phyloP scores from a whole-genome alignment of 306 rosid genomes.

The Amphicarpaea edgeworthii region DNA sequence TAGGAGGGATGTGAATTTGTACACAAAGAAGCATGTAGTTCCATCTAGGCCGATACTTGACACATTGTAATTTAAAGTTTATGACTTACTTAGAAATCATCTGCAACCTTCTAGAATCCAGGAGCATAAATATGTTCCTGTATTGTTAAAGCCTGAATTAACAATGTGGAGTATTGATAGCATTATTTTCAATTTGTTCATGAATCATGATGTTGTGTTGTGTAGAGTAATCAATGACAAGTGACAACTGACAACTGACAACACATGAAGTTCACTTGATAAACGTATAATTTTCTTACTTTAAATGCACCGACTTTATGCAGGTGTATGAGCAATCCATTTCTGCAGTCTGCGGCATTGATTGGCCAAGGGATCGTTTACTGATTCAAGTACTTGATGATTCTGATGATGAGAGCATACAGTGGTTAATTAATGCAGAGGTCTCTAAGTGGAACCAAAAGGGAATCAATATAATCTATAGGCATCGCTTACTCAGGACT shows the following conservation, averaged over 20 bases:
- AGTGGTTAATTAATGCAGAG: slow-evolving; percentile 77
- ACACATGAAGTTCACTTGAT: slow-evolving; percentile 16
- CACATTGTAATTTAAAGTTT: neutral
- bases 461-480: slow-evolving; percentile 81
- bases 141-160: neutral
- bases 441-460: slow-evolving; percentile 83
- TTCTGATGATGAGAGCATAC: slow-evolving; percentile 86
- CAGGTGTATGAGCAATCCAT: slow-evolving; percentile 98
- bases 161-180: neutral
- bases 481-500: slow-evolving; percentile 86
- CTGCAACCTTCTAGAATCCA: slow-evolving; percentile 17
- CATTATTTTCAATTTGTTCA: neutral
- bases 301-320: slow-evolving; percentile 43
- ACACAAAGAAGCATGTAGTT: neutral
- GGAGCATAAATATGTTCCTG: slow-evolving; percentile 34
- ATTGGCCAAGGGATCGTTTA: slow-evolving; percentile 89
- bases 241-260: too few species aligned
- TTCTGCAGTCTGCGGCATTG: slow-evolving; percentile 86
- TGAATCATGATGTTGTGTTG: neutral
- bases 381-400: slow-evolving; percentile 97
- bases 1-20: neutral
- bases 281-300: neutral
- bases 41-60: slow-evolving; percentile 25
- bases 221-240: slow-evolving; percentile 2
- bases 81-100: slow-evolving; percentile 18